Percentiles rank a stretch among this genome's conserved stretches.
Evolutionary conservation across 2,329 filamentous ascomycete species (phyloP).

Genomic region (Lachnellula subtilissima): DNA sequence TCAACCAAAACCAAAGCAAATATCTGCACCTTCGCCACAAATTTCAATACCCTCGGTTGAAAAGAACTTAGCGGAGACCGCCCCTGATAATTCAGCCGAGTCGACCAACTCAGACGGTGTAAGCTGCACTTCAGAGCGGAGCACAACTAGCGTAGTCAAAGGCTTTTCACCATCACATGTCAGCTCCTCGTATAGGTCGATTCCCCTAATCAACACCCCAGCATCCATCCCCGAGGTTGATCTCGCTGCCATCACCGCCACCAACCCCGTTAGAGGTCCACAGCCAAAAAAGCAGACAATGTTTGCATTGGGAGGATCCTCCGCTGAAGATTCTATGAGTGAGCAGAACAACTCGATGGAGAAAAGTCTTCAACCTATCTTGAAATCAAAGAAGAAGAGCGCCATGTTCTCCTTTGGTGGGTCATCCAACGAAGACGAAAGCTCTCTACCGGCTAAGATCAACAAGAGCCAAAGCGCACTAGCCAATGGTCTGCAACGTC

Average conservation of each 20-base stretch:
- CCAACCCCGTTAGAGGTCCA: slow-evolving; percentile 46
- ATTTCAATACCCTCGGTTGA: slow-evolving; percentile 39
- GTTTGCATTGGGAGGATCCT: slow-evolving; percentile 43
- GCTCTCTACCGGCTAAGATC: slow-evolving; percentile 55
- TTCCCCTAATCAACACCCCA: slow-evolving; percentile 29
- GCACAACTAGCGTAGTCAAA: slow-evolving; percentile 64
- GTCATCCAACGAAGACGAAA: slow-evolving; percentile 80
- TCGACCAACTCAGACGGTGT: slow-evolving; percentile 40
- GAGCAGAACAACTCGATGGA: slow-evolving; percentile 29
- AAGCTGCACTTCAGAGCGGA: slow-evolving; percentile 32
- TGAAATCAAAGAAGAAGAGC: slow-evolving; percentile 45
- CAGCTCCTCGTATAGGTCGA: slow-evolving; percentile 60
- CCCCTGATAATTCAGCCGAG: slow-evolving; percentile 21
- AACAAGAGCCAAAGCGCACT: slow-evolving; percentile 47
- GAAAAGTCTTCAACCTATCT: slow-evolving; percentile 16
- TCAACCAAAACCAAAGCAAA: slow-evolving; percentile 43
- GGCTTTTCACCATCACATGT: slow-evolving; percentile 78
- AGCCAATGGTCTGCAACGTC: slow-evolving; percentile 46
- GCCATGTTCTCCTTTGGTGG: slow-evolving; percentile 69
- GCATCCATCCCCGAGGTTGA: slow-evolving; percentile 47
- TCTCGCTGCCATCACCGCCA: slow-evolving; percentile 38
- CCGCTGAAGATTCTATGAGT: slow-evolving; percentile 33
- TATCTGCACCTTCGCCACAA: slow-evolving; percentile 45
- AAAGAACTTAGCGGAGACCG: slow-evolving; percentile 23
- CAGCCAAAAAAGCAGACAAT: slow-evolving; percentile 57